Percentiles rank a stretch among this genome's conserved stretches.
phyloP scores from a whole-genome alignment of 73 alveolate genomes.

The Paramecium biaurelia region DNA sequence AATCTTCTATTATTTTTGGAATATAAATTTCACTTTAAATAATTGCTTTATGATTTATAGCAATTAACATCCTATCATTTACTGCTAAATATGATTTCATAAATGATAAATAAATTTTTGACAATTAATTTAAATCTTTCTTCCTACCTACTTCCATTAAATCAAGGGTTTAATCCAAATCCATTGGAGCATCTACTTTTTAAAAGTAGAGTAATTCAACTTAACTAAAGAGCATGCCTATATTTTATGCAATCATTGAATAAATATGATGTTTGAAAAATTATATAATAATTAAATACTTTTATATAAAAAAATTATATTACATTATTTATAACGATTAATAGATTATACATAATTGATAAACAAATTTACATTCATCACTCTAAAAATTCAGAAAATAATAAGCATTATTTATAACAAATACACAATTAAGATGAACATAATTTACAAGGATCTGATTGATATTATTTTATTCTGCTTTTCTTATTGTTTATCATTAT shows the following conservation, averaged over 20 bases:
- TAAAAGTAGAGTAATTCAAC: neutral
- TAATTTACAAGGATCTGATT: neutral
- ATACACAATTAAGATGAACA: too few relatives aligned
- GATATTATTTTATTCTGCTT: neutral
- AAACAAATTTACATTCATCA: neutral
- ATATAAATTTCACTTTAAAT: neutral
- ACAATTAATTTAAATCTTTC: neutral
- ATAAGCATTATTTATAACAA: too few relatives aligned
- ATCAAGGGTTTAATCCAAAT: constrained; percentile 10
- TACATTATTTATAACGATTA: neutral
- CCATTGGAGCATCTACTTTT: neutral
- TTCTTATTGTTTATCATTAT: too few relatives aligned
- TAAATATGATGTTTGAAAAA: neutral
- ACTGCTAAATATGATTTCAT: neutral
- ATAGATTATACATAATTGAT: neutral
- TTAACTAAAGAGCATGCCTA: constrained; percentile 2
- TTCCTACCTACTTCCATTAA: constrained; percentile 20
- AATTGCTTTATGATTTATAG: constrained; percentile 3
- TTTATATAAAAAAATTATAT: too few relatives aligned
- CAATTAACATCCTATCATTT: neutral
- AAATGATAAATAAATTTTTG: neutral
- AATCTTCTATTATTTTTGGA: neutral
- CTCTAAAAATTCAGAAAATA: too few relatives aligned
- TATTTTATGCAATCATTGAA: neutral
- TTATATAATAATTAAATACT: neutral